These are phyloP conservation scores for rapeseed (Brassica napus) DNA, from an alignment of 345 rosid species.

Conservation along the genomic window Da-Ae NC_063452.1:14241001-14241500, in stretches of 20 bases:
- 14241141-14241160: constrained; percentile 22
- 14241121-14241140: constrained; percentile 28
- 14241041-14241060: background rate
- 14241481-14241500: too few relatives aligned
- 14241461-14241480: too few relatives aligned
- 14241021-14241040: constrained; percentile 7
- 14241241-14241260: background rate
- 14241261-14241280: background rate
- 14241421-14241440: too few relatives aligned
- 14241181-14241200: background rate
- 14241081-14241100: constrained; percentile 36
- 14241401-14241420: too few relatives aligned
- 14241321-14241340: too few relatives aligned
- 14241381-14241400: too few relatives aligned
- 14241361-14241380: too few relatives aligned
- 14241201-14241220: background rate
- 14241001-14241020: background rate
- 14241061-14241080: background rate
- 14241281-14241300: too few relatives aligned
- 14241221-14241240: background rate
- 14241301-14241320: too few relatives aligned
- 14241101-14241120: constrained; percentile 32
- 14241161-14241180: constrained; percentile 18
- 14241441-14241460: too few relatives aligned
- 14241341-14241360: too few relatives aligned